Evolutionary conservation across 2,329 filamentous ascomycete species (phyloP), one percentile per base, ranked within the genome.

Genomic region (Aspergillus sp.): DNA sequence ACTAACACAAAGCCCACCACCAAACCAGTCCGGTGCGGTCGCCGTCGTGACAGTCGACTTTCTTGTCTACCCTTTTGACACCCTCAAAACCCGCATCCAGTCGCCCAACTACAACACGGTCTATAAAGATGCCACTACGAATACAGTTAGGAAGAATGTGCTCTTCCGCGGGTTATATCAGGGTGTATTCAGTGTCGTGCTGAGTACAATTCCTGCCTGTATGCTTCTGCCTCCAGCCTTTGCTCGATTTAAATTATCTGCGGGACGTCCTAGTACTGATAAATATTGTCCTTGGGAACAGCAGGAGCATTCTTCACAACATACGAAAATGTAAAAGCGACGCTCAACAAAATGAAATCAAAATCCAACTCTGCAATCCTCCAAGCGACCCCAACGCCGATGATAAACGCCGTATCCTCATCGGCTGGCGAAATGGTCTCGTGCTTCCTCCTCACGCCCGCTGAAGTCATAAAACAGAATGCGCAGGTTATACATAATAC

Each of bases 381-480:
- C 37, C 48, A 67, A 59, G 82, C 68, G 5, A 70, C 91, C 0
- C 89, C 90, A 1, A 80, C 84, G 51, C 86, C 91, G 0, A 63
- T 91, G 9, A 83, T 92, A 55, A 89, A 96, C 70, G 83, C 89
- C 5, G 75, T 83, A 3, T 88, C 91, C 12, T 96, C 91, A 1
- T 88, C 86, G 2, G 76, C 86, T 15, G 93, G 89, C 1, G 93
- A 97, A 75, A 83, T 92, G 64, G 89, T 91, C 3, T 93, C 91
- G 5, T 96, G 93, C 70, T 81, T 91, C 19, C 90, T 96, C 60
- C 83, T 96, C 37, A 93, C 92, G 0, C 93, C 92, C 0, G 91
- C 91, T 13, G 92, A 96, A 72, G 90, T 96, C 7, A 85, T 96
- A 62, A 96, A 97, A 77, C 92, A 96, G 71, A 96, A 96, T 73